Conservation (phyloP, 2,329 filamentous ascomycete genomes). For the Fusarium longipes region DNA sequence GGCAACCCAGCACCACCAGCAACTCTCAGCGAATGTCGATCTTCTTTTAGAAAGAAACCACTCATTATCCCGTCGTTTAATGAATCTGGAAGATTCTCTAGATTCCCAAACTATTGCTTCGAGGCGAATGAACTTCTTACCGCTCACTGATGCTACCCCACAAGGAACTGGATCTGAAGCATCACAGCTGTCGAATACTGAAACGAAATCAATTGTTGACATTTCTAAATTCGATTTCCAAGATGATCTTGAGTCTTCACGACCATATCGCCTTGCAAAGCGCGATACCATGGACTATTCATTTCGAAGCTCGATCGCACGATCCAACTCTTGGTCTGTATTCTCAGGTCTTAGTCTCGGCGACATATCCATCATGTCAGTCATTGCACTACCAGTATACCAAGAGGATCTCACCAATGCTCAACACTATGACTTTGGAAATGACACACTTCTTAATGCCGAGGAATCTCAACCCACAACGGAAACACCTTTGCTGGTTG, state of each 20-base stretch:
- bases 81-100: constrained; percentile 8
- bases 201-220: not conserved
- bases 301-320: not conserved
- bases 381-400: not conserved
- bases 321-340: not conserved
- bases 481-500: not conserved
- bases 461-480: fast-evolving
- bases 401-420: not conserved
- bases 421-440: not conserved
- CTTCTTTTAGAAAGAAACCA: constrained; percentile 12
- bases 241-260: not conserved
- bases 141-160: not conserved
- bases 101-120: constrained; percentile 1
- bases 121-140: not conserved
- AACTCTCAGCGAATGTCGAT: not conserved
- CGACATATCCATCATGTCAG: not conserved
- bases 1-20: not conserved
- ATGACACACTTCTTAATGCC: not conserved
- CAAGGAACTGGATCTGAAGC: not conserved
- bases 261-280: not conserved
- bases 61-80: not conserved
- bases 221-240: not conserved
- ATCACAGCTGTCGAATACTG: not conserved
- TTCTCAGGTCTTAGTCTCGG: not conserved
- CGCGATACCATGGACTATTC: not conserved